Evolutionary conservation across 2,329 filamentous ascomycete species (phyloP).

Genomic region (Colletotrichum noveboracense): DNA sequence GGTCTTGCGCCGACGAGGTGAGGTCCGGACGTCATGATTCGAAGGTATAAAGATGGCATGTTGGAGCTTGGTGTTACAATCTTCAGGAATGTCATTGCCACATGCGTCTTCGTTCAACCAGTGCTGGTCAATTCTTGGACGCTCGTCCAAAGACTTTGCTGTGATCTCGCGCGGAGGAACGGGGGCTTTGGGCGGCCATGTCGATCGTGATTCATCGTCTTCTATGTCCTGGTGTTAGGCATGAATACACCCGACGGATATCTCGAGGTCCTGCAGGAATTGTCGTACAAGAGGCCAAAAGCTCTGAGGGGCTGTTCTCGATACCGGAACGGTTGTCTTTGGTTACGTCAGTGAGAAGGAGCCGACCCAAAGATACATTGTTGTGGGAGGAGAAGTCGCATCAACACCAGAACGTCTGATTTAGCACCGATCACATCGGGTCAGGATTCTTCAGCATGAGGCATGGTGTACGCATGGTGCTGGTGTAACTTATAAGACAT

Average conservation of each 20-base stretch:
- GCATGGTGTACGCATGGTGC: not conserved
- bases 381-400: not conserved
- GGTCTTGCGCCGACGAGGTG: not conserved
- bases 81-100: accelerated
- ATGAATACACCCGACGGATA: not conserved
- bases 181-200: not conserved
- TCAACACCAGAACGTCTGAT: accelerated
- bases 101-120: not conserved
- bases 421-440: not conserved
- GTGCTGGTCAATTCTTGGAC: not conserved
- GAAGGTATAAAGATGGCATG: not conserved
- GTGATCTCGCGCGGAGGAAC: not conserved
- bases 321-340: not conserved
- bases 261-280: not conserved
- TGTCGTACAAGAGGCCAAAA: not conserved
- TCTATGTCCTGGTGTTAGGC: not conserved
- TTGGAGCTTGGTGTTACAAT: not conserved
- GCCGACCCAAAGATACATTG: no score
- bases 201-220: not conserved
- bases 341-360: not conserved
- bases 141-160: not conserved
- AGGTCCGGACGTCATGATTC: not conserved
- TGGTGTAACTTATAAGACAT: not conserved
- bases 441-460: not conserved
- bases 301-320: not conserved